Conservation (phyloP, 257 asterid genomes). For the Primulina tabacum region DNA sequence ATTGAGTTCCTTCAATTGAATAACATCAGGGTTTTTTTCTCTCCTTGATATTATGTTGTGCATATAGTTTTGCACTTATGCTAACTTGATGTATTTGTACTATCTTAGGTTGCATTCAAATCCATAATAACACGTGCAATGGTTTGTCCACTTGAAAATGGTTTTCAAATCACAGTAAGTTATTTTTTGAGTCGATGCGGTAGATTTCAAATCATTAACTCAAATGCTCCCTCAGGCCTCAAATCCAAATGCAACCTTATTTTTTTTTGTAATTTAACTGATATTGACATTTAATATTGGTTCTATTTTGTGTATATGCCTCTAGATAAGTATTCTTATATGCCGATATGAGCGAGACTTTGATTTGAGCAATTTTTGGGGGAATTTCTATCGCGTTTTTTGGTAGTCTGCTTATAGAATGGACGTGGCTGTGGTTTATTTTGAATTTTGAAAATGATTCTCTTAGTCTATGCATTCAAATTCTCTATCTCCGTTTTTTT, state of each 20-base stretch:
- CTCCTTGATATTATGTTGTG: background rate
- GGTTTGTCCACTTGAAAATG: no score
- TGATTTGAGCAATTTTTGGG: background rate
- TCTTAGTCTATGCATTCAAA: background rate
- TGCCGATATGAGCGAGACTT: background rate
- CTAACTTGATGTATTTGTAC: background rate
- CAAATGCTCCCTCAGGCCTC: no score
- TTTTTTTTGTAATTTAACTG: conserved; percentile 8
- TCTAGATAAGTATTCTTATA: background rate
- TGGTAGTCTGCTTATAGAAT: background rate
- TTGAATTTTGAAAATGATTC: background rate
- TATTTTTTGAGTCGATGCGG: no score
- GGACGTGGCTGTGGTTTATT: no score
- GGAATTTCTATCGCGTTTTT: background rate
- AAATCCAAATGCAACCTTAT: no score
- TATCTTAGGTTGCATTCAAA: background rate
- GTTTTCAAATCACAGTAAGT: no score
- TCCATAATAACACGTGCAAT: no score
- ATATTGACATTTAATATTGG: background rate
- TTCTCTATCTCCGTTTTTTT: background rate
- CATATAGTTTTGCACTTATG: background rate
- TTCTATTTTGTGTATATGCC: background rate
- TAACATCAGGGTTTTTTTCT: background rate
- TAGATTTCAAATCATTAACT: no score
- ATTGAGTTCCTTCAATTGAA: conserved; percentile 13